Evolutionary conservation across 164 flowering plant genomes (phyloP).

Genomic region (Liquidambar formosana): DNA sequence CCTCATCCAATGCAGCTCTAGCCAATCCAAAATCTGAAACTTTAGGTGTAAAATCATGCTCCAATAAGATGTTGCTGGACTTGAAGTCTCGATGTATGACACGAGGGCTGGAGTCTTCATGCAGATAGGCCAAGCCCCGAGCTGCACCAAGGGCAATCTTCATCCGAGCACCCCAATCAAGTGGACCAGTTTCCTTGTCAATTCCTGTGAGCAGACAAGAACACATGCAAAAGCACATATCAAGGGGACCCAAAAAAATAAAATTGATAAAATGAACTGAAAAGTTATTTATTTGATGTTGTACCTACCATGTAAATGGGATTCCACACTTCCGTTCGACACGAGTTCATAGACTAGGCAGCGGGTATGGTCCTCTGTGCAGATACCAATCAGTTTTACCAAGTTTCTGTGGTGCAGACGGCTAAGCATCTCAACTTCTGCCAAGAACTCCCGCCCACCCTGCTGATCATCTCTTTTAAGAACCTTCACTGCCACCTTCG

Average conservation of each 20-base stretch:
- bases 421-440: conserved; percentile 76
- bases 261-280: not conserved
- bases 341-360: conserved; percentile 70
- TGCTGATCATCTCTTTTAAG: conserved; percentile 61
- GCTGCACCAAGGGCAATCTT: conserved; percentile 78
- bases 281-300: not conserved
- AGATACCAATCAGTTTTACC: conserved; percentile 64
- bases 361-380: conserved; percentile 46
- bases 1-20: conserved; percentile 57
- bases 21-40: conserved; percentile 85
- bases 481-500: conserved; percentile 69
- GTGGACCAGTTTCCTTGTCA: conserved; percentile 54
- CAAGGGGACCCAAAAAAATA: not conserved
- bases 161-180: conserved; percentile 70
- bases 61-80: conserved; percentile 73
- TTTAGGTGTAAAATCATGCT: conserved; percentile 67
- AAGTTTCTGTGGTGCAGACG: conserved; percentile 70
- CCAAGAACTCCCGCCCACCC: conserved; percentile 63
- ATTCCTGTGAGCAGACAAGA: conserved; percentile 28
- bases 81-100: conserved; percentile 76
- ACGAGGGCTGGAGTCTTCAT: conserved; percentile 71
- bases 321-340: conserved; percentile 75
- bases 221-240: not conserved
- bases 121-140: conserved; percentile 69
- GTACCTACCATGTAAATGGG: conserved; percentile 65